Evolutionary conservation across 176 grass and related monocot species (phyloP).

Genomic region (Rhipidocladum racemiflorum): DNA sequence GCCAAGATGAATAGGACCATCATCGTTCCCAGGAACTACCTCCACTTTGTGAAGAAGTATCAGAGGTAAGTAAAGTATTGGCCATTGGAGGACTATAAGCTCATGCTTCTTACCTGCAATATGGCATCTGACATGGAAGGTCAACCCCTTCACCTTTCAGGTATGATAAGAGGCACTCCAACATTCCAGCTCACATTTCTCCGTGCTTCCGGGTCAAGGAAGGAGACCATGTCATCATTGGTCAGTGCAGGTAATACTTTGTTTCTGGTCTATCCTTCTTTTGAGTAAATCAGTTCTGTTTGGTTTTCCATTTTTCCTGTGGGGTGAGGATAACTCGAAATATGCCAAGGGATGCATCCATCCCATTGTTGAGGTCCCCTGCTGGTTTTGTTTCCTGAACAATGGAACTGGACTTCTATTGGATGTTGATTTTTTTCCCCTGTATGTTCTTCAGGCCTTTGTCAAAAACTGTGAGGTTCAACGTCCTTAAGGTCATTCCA

Average conservation of each 20-base stretch:
- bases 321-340: background rate
- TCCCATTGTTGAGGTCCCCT: background rate
- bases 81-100: background rate
- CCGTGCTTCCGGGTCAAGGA: constrained; percentile 88
- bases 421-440: background rate
- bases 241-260: constrained; percentile 61
- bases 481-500: constrained; percentile 45
- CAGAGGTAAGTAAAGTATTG: constrained; percentile 31
- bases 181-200: constrained; percentile 75
- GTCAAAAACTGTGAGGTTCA: constrained; percentile 52
- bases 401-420: background rate
- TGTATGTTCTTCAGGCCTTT: constrained; percentile 37
- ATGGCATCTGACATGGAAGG: background rate
- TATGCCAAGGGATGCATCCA: background rate
- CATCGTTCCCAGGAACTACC: constrained; percentile 44
- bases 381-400: background rate
- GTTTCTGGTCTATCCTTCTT: background rate
- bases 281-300: background rate
- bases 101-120: background rate
- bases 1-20: constrained; percentile 67
- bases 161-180: constrained; percentile 95
- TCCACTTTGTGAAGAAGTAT: constrained; percentile 62
- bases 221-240: constrained; percentile 87
- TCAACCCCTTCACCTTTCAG: constrained; percentile 27
- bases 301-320: background rate